These are phyloP conservation scores for Parastagonospora avenae DNA, from an alignment of 2,329 filamentous ascomycete species.

Conservation along the genomic window DNA sequence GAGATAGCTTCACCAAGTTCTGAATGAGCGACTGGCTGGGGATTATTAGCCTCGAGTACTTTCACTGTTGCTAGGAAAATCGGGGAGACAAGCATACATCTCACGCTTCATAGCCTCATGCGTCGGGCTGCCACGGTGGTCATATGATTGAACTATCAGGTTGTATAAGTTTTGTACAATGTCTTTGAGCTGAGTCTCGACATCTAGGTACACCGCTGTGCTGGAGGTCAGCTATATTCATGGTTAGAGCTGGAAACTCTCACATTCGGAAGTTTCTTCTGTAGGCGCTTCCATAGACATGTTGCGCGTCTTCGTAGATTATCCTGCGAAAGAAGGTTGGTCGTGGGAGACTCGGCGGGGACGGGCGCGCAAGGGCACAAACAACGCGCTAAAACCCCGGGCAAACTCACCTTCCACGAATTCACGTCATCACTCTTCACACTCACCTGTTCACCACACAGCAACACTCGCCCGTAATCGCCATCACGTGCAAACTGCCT, in stretches of 20 bases:
- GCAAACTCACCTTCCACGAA: slow-evolving; percentile 11
- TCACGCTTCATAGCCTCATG: slow-evolving; percentile 63
- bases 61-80: neutral
- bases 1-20: slow-evolving; percentile 59
- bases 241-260: neutral
- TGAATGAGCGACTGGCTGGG: slow-evolving; percentile 57
- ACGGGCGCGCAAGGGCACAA: neutral
- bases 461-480: slow-evolving; percentile 11
- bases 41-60: neutral
- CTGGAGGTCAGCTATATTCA: slow-evolving; percentile 1
- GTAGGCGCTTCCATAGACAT: neutral
- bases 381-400: slow-evolving; percentile 25
- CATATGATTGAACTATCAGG: slow-evolving; percentile 62
- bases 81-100: slow-evolving; percentile 50
- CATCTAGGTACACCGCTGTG: slow-evolving; percentile 22
- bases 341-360: slow-evolving; percentile 2
- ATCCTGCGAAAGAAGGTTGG: neutral
- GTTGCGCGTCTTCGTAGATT: too few species aligned
- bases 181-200: slow-evolving; percentile 61
- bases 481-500: slow-evolving; percentile 14
- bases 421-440: slow-evolving; percentile 22
- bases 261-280: slow-evolving; percentile 11
- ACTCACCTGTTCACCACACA: slow-evolving; percentile 7
- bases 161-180: slow-evolving; percentile 68
- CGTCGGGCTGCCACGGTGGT: slow-evolving; percentile 63